Conservation (phyloP, 345 rosid species). For the Angophora floribunda region DNA sequence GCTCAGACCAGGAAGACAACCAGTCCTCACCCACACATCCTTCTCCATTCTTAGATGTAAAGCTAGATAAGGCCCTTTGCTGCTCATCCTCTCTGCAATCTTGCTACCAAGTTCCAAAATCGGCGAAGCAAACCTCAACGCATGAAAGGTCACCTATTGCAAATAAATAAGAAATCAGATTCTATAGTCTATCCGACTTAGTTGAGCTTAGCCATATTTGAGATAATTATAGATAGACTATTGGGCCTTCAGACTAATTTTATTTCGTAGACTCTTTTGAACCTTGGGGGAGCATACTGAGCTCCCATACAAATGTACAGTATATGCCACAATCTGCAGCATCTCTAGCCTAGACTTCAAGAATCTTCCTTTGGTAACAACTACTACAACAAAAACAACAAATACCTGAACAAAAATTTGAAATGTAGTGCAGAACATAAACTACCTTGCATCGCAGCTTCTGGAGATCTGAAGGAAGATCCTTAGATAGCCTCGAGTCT, state of each 20-base stretch:
- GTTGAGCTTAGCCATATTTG: neutral
- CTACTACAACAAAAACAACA: neutral
- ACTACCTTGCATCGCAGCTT: constrained; percentile 91
- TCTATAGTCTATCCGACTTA: neutral
- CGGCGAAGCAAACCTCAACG: constrained; percentile 58
- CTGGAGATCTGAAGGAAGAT: constrained; percentile 91
- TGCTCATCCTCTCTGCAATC: constrained; percentile 74
- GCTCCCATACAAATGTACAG: neutral
- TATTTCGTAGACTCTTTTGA: neutral
- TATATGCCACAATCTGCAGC: neutral
- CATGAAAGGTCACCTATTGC: constrained; percentile 76
- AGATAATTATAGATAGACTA: neutral
- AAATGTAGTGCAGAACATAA: neutral
- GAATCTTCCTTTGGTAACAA: neutral
- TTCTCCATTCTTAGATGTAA: constrained; percentile 89
- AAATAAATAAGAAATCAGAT: neutral
- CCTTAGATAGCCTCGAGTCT: constrained; percentile 92
- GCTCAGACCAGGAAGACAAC: constrained; percentile 85
- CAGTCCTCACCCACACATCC: constrained; percentile 96
- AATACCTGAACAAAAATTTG: neutral
- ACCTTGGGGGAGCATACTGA: neutral
- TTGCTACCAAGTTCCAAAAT: constrained; percentile 67
- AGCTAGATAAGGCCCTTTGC: constrained; percentile 82
- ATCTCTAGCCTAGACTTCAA: neutral
- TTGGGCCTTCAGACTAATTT: neutral